Evolutionary conservation across 257 asterid genomes (phyloP).

Genomic region (Fraxinus quadrangulata): DNA sequence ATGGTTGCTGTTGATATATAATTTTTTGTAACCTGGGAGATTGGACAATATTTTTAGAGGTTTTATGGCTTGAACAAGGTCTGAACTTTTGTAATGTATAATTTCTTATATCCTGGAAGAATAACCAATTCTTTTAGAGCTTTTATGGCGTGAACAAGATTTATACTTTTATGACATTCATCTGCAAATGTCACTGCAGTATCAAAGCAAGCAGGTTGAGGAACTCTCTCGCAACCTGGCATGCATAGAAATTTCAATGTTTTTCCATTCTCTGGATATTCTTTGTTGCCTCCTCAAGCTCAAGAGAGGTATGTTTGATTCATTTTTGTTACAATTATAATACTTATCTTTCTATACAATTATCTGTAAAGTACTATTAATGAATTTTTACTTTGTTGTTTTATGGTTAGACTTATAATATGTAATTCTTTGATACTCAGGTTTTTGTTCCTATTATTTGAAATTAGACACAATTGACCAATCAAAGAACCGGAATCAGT

Average conservation of each 20-base stretch:
- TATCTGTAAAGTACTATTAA: not conserved
- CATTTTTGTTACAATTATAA: not conserved
- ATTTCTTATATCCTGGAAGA: not conserved
- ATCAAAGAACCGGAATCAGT: no score
- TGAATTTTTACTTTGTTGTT: not conserved
- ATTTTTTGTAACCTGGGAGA: not conserved
- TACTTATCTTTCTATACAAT: not conserved
- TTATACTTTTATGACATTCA: constrained; percentile 31
- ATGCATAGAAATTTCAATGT: constrained; percentile 33
- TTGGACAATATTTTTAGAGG: not conserved
- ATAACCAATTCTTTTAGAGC: not conserved
- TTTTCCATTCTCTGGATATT: constrained; percentile 43
- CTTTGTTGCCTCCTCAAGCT: constrained; percentile 23
- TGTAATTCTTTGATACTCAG: no score
- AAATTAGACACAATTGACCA: no score
- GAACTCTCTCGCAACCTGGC: constrained; percentile 40
- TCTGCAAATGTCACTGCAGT: constrained; percentile 56
- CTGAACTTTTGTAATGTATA: not conserved
- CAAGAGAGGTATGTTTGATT: not conserved
- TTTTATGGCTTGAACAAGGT: not conserved
- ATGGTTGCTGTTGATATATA: no score
- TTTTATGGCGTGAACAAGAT: not conserved
- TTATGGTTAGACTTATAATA: no score
- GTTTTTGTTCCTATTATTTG: no score
- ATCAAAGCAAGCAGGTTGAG: constrained; percentile 46